Conservation (phyloP, 2,329 filamentous ascomycete species). For the Arthrocladium fulminans region DNA sequence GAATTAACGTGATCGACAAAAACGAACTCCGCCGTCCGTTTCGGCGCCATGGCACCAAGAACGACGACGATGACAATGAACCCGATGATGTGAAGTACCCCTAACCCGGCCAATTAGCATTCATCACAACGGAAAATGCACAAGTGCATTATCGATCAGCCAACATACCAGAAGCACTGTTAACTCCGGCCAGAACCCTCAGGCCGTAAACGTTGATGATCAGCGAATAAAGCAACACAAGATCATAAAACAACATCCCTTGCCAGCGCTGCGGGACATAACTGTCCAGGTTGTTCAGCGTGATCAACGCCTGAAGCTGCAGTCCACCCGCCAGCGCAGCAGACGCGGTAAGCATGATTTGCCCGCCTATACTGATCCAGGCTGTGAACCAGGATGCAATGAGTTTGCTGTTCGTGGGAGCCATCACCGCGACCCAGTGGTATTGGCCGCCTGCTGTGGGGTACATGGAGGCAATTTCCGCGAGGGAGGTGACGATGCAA, state of each 20-base stretch:
- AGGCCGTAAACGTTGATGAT: conserved; percentile 29
- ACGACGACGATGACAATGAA: conserved; percentile 32
- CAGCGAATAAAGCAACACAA: conserved; percentile 26
- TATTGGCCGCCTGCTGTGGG: conserved; percentile 19
- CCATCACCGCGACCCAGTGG: conserved; percentile 17
- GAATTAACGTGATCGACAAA: conserved; percentile 37
- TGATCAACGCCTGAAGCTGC: conserved; percentile 29
- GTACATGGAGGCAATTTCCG: conserved; percentile 23
- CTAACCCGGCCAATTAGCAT: no score
- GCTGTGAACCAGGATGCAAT: conserved; percentile 16
- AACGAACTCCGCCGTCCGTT: conserved; percentile 30
- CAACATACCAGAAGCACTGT: conserved; percentile 20
- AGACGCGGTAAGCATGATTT: conserved; percentile 30
- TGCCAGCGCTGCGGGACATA: conserved; percentile 34
- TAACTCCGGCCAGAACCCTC: conserved; percentile 26
- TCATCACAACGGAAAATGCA: no score
- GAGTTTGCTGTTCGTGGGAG: no score
- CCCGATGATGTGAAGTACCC: conserved; percentile 27
- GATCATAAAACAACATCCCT: conserved; percentile 32
- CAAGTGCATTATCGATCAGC: no score
- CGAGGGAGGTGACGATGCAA: conserved; percentile 17
- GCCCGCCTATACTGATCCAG: conserved; percentile 32
- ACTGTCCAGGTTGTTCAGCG: conserved; percentile 26
- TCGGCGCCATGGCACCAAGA: conserved; percentile 27
- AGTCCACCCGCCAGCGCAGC: conserved; percentile 27